Evolutionary conservation across 352 stramenopile species (phyloP).

Genomic region (Globisporangium uncinulatum): DNA sequence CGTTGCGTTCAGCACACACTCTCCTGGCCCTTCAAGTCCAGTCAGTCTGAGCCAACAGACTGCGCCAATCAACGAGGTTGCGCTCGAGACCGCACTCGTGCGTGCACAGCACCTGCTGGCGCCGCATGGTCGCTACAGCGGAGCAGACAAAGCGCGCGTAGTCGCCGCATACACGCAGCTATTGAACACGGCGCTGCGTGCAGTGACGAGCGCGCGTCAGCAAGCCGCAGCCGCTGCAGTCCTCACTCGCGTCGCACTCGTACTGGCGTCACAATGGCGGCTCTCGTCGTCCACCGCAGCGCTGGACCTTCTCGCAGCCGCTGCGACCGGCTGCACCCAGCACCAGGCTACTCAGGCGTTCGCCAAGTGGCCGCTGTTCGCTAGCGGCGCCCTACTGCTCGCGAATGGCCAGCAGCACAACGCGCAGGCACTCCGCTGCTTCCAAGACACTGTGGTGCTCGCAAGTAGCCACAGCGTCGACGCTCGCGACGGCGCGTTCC

Average conservation of each 20-base stretch:
- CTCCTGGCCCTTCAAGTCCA: too few relatives aligned
- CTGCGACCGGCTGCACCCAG: constrained; percentile 1
- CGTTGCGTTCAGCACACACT: background rate
- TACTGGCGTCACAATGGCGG: constrained; percentile 6
- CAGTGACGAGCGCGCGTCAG: background rate
- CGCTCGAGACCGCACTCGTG: constrained; percentile 7
- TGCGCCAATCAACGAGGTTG: too few relatives aligned
- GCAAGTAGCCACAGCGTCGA: constrained; percentile 4
- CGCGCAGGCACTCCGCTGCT: constrained; percentile 20
- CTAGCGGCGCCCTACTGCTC: constrained; percentile 31
- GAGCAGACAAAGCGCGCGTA: background rate
- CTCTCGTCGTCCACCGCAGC: background rate
- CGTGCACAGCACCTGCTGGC: background rate
- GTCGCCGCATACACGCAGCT: background rate
- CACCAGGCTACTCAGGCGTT: background rate
- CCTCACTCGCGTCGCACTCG: constrained; percentile 7
- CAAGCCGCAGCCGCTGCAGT: constrained; percentile 3
- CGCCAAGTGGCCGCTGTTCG: constrained; percentile 33
- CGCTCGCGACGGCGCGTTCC: constrained; percentile 18
- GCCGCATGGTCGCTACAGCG: background rate
- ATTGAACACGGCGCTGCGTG: background rate
- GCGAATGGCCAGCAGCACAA: constrained; percentile 15
- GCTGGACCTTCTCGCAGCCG: constrained; percentile 2
- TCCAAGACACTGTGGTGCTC: constrained; percentile 8
- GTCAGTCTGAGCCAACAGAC: too few relatives aligned